Evolutionary conservation across 352 stramenopile species (phyloP), one percentile per base, ranked within the genome.

Genomic region (Aphanomyces cochlioides): DNA sequence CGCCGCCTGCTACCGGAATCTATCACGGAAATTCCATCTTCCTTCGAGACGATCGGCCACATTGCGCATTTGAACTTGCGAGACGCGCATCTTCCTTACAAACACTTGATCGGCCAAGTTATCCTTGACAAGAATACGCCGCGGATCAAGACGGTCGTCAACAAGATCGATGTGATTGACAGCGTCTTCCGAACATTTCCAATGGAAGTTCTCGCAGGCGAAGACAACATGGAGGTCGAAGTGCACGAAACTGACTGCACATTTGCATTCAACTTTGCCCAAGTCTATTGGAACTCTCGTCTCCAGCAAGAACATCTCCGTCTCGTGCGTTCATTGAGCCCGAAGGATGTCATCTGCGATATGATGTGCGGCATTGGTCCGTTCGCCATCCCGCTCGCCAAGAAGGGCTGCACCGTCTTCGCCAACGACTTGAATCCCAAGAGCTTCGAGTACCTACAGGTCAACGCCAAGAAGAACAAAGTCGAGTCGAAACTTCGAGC

Each of bases 271-370:
- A 97, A 99, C 77, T 98, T 98, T 76, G 83, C 80, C 38, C 84
- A 97, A 66, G 96, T 99, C 10, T 99, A 99, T 79, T 99, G 96
- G 94, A 99, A 99, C 81, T 98, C 89, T 47, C 78, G 96, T 7
- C 78, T 99, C 66, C 94, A 97, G 73, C 89, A 95, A 70, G 96
- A 99, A 78, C 96, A 99, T 73, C 68, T 88, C 73, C 84, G 95
- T 56, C 84, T 99, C 45, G 92, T 98, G 59, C 76, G 92, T 63
- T 66, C 75, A 83, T 80, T 92, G 73, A 76, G 77, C 34, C 74
- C 75, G 0, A 64, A 61, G 7, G 83, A 91, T 63, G 80, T 98
- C 6, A 87, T 99, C 7, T 92, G 83, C 40, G 96, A 98, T 77
- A 91, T 98, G 75, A 98, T 98, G 92, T 97, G 90, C 54, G 96